Base-by-base conservation (phyloP, 2,329 filamentous ascomycete genomes). In the Alternaria ethzedia region DNA sequence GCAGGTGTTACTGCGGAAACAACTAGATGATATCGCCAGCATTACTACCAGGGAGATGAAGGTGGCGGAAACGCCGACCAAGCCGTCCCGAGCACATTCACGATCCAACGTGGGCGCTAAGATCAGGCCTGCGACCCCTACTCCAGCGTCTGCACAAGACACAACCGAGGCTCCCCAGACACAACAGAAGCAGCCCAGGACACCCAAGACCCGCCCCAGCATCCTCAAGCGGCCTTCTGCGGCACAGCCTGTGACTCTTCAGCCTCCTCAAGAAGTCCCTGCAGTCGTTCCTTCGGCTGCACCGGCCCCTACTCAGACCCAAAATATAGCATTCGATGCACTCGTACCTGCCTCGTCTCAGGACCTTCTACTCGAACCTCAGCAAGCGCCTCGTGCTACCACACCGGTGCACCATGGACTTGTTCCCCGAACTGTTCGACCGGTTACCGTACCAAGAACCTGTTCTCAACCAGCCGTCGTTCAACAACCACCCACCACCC, bases 51-150 rank as follows among this genome's bases (percentile, higher is more conserved):
- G 54, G 54, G 43, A 12, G n/a, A 41, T 51, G 6, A n/a, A 61
- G 21, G 55, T 28, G 28, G 45, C 43, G 5, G 36, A 59, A 13
- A 59, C 36, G 9, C 62, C 63, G 8, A 59, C 36, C 11, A 67
- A 57, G 50, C 46, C 58, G 12, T 43, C 50, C 11, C 63, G 63
- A 26, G 43, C 59, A 20, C 70, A 65, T 25, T 67, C 70, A 50
- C 64, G 64, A 54, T 77, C 75, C 17, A 76, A 77, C 43, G 75
- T 76, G 17, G 68, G 74, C 32, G 70, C 72, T 8, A 76, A 76
- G 51, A 69, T 76, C 41, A 69, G 68, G 23, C 69, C 75, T 30
- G 44, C 66, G 23, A 74, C 66, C 21, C 69, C 70, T 17, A 59
- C 41, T 5, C 58, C 57, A 13, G 41, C 63, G 6, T 9, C 12